These are phyloP conservation scores for Boletellus ananas DNA, from an alignment of 768 basidiomycete species.

Conservation along the genomic window DNA sequence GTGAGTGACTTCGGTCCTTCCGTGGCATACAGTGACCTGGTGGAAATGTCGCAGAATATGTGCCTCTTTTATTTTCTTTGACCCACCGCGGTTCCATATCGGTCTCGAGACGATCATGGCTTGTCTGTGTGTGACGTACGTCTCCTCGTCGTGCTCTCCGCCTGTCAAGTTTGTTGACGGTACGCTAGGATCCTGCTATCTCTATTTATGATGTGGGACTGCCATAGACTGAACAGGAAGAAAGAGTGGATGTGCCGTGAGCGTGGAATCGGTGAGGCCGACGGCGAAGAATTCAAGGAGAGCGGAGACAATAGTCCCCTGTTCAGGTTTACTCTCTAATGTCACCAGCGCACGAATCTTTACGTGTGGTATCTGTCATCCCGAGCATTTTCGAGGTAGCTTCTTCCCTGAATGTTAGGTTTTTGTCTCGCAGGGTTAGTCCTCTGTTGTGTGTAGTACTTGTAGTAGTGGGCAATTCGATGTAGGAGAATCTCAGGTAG, in stretches of 20 bases:
- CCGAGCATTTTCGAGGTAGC: not conserved
- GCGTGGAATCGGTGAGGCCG: conserved; percentile 39
- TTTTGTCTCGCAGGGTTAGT: too few relatives aligned
- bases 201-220: conserved; percentile 43
- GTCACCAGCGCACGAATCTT: not conserved
- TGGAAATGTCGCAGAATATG: conserved; percentile 29
- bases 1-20: conserved; percentile 25
- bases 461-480: too few relatives aligned
- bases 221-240: conserved; percentile 42
- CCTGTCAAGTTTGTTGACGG: conserved; percentile 26
- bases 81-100: conserved; percentile 34
- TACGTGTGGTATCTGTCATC: not conserved
- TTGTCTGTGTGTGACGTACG: conserved; percentile 24
- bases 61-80: conserved; percentile 39
- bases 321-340: conserved; percentile 39
- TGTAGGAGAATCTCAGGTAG: too few relatives aligned
- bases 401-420: too few relatives aligned
- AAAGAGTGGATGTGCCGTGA: conserved; percentile 42
- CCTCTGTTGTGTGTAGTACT: too few relatives aligned
- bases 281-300: conserved; percentile 38
- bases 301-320: conserved; percentile 52
- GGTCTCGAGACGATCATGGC: conserved; percentile 31
- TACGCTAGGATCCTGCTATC: conserved; percentile 36
- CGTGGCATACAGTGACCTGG: not conserved
- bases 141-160: conserved; percentile 2